Evolutionary conservation across 2,329 filamentous ascomycete genomes (phyloP).

Genomic region (Penicillium paneum): DNA sequence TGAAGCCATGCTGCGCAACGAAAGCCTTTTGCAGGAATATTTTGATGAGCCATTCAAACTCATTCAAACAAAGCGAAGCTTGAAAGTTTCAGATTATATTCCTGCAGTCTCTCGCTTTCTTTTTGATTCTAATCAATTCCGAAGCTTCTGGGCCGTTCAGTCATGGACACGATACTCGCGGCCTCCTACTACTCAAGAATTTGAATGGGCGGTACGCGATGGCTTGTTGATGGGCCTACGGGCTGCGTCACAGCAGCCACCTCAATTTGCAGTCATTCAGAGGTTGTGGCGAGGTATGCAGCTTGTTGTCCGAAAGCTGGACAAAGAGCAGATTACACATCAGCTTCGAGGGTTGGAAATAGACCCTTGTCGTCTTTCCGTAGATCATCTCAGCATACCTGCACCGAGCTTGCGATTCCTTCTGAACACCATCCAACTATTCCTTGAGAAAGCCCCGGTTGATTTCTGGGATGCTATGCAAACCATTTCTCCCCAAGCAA

Average conservation of each 20-base stretch:
- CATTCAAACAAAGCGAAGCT: constrained; percentile 72
- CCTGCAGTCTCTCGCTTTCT: constrained; percentile 83
- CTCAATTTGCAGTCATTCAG: constrained; percentile 56
- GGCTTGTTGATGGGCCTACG: constrained; percentile 66
- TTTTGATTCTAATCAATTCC: constrained; percentile 66
- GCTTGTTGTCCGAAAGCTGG: constrained; percentile 69
- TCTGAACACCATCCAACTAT: constrained; percentile 64
- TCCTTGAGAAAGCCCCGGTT: constrained; percentile 71
- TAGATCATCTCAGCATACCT: constrained; percentile 65
- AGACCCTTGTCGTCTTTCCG: constrained; percentile 58
- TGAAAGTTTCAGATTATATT: constrained; percentile 71
- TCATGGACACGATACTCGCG: constrained; percentile 66
- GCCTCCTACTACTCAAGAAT: constrained; percentile 67
- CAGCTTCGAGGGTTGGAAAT: constrained; percentile 76
- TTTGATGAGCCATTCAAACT: constrained; percentile 83
- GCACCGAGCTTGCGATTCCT: constrained; percentile 64
- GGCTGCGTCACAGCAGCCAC: constrained; percentile 56
- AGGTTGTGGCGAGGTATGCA: constrained; percentile 77
- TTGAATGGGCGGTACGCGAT: constrained; percentile 81
- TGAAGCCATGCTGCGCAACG: constrained; percentile 66
- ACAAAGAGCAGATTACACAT: constrained; percentile 70
- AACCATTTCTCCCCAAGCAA: constrained; percentile 71
- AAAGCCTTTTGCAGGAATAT: constrained; percentile 51
- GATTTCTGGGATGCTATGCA: constrained; percentile 89
- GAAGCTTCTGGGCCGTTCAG: constrained; percentile 64